Conservation (phyloP, 2,329 filamentous ascomycete genomes). For the Monosporascus sp. region DNA sequence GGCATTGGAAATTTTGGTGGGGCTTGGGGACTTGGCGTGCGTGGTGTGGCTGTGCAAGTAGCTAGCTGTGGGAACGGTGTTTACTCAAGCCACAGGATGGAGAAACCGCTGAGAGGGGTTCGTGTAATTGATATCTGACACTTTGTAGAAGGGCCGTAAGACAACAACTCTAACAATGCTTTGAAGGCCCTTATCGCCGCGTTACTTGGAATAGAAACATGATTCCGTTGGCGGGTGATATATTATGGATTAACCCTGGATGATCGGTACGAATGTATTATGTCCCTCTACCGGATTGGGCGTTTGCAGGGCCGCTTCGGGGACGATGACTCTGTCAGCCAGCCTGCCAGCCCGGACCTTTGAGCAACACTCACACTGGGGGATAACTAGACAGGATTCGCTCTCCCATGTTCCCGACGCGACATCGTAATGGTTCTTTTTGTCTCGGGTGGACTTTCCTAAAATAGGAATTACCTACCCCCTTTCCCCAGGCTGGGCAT, state of each 20-base stretch:
- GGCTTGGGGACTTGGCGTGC: constrained; percentile 1
- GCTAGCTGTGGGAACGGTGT: too few species aligned
- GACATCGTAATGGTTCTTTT: not conserved
- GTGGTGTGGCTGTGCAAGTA: not conserved
- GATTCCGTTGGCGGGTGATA: too few species aligned
- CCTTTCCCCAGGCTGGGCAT: constrained; percentile 1
- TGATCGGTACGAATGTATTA: too few species aligned
- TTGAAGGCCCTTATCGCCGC: too few species aligned
- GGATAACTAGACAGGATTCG: too few species aligned
- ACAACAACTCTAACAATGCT: too few species aligned
- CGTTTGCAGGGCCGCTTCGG: constrained; percentile 4
- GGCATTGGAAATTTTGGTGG: constrained; percentile 18
- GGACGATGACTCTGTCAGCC: not conserved
- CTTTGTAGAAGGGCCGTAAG: too few species aligned
- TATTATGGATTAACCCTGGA: too few species aligned
- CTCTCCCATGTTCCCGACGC: not conserved
- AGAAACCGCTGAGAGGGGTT: too few species aligned
- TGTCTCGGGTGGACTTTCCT: constrained; percentile 22
- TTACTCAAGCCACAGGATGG: not conserved
- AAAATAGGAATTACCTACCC: constrained; percentile 5
- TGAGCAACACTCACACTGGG: not conserved
- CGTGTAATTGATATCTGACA: too few species aligned
- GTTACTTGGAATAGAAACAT: too few species aligned
- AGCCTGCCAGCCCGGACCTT: not conserved
- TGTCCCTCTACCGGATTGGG: too few species aligned